Conservation (phyloP, 768 basidiomycete species). For the Botryobasidium botryosum region DNA sequence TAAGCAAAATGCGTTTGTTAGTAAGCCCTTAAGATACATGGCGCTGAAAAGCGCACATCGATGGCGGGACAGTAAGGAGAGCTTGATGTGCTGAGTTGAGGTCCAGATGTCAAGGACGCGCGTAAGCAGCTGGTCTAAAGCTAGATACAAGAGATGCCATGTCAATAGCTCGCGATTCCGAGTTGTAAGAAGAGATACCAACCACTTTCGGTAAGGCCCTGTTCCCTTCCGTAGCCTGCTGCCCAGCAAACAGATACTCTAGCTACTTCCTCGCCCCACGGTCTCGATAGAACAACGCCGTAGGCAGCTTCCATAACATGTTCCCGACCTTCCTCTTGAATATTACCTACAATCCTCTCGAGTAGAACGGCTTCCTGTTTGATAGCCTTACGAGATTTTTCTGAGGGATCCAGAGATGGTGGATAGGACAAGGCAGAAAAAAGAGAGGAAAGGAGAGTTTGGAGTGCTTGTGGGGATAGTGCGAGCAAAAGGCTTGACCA, state of each 20-base stretch:
- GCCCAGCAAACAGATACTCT: slow-evolving; percentile 59
- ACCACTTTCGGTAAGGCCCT: slow-evolving; percentile 20
- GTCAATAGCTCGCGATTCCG: slow-evolving; percentile 4
- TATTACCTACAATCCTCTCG: slow-evolving; percentile 33
- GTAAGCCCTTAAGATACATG: neutral
- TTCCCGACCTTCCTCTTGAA: slow-evolving; percentile 24
- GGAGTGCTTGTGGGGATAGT: slow-evolving; percentile 37
- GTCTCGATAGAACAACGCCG: slow-evolving; percentile 34
- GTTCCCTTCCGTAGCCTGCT: slow-evolving; percentile 26
- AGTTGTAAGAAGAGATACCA: slow-evolving; percentile 11
- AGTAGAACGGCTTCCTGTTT: slow-evolving; percentile 42
- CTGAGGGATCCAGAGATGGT: slow-evolving; percentile 19
- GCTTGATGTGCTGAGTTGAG: slow-evolving; percentile 58
- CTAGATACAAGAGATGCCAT: slow-evolving; percentile 29
- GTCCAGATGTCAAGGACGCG: slow-evolving; percentile 47
- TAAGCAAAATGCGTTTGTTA: neutral
- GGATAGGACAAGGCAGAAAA: slow-evolving; percentile 30
- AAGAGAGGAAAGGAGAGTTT: slow-evolving; percentile 42
- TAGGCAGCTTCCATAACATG: slow-evolving; percentile 37
- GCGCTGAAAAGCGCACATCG: slow-evolving; percentile 35
- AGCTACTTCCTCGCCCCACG: slow-evolving; percentile 42
- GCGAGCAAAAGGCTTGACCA: slow-evolving; percentile 34
- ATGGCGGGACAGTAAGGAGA: slow-evolving; percentile 58
- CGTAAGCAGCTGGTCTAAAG: slow-evolving; percentile 16
- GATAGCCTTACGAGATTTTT: slow-evolving; percentile 26